phyloP scores from a whole-genome alignment of 305 asterid genomes.

The Fraxinus nigra region DNA sequence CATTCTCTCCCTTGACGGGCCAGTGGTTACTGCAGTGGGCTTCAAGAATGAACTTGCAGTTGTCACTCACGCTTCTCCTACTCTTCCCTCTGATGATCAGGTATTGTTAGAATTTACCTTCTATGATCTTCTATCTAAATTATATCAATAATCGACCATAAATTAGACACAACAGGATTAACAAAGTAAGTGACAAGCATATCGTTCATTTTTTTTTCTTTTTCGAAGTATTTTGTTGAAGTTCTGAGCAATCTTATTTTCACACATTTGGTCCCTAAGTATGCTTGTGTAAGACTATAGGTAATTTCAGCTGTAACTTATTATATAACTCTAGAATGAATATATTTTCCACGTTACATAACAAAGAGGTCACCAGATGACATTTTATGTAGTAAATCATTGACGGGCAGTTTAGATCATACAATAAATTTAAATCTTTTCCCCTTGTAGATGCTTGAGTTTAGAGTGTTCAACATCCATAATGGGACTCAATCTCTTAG shows the following conservation, averaged over 20 bases:
- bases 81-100: constrained; percentile 92
- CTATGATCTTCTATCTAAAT: constrained; percentile 1
- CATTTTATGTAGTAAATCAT: constrained; percentile 13
- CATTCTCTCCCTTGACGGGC: constrained; percentile 84
- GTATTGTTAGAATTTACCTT: constrained; percentile 32
- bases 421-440: neutral
- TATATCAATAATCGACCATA: constrained; percentile 8
- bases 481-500: constrained; percentile 49
- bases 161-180: constrained; percentile 9
- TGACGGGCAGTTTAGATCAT: neutral
- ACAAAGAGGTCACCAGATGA: neutral
- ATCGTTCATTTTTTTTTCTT: neutral
- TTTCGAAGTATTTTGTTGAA: neutral
- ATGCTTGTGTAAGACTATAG: neutral
- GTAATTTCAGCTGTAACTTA: constrained; percentile 9
- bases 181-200: neutral
- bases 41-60: constrained; percentile 81
- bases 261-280: neutral
- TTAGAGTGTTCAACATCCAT: constrained; percentile 65
- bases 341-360: neutral
- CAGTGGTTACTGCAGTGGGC: constrained; percentile 92
- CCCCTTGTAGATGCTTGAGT: constrained; percentile 77
- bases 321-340: neutral
- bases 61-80: constrained; percentile 74
- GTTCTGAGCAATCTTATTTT: neutral